Evolutionary conservation across 106 monocot species (phyloP).

Genomic region (Ottelia alismoides): DNA sequence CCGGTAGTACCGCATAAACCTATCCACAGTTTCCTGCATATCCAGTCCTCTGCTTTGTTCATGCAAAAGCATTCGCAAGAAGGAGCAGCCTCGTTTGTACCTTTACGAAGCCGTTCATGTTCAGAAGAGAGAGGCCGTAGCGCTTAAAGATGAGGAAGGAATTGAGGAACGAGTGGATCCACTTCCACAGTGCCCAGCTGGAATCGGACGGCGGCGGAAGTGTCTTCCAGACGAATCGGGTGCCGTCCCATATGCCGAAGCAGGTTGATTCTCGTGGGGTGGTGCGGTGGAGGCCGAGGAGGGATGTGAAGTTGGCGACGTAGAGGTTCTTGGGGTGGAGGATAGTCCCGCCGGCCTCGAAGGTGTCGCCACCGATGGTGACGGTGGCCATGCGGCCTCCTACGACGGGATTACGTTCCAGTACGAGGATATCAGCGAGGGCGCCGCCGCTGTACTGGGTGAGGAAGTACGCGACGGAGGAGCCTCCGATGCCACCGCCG

Average conservation of each 20-base stretch:
- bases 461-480: slow-evolving; percentile 29
- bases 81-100: no score
- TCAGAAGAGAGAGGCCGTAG: slow-evolving; percentile 70
- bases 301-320: slow-evolving; percentile 43
- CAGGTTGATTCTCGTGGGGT: slow-evolving; percentile 14
- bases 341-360: slow-evolving; percentile 89
- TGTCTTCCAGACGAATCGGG: slow-evolving; percentile 61
- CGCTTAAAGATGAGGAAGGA: slow-evolving; percentile 34
- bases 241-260: slow-evolving; percentile 90
- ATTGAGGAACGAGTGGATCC: slow-evolving; percentile 35
- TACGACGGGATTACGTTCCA: slow-evolving; percentile 45
- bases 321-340: slow-evolving; percentile 83
- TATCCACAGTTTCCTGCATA: slow-evolving; percentile 33
- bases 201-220: slow-evolving; percentile 34
- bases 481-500: slow-evolving; percentile 75
- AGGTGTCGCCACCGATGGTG: slow-evolving; percentile 55
- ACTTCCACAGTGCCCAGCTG: slow-evolving; percentile 27
- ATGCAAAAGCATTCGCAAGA: no score
- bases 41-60: background rate
- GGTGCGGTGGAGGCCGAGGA: slow-evolving; percentile 34
- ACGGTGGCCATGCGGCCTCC: slow-evolving; percentile 84
- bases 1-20: slow-evolving; percentile 61
- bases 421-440: slow-evolving; percentile 43
- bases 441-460: slow-evolving; percentile 8
- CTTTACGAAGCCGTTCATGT: slow-evolving; percentile 63